Conservation (phyloP, 768 basidiomycete species). For the Leucocoprinus sp. region DNA sequence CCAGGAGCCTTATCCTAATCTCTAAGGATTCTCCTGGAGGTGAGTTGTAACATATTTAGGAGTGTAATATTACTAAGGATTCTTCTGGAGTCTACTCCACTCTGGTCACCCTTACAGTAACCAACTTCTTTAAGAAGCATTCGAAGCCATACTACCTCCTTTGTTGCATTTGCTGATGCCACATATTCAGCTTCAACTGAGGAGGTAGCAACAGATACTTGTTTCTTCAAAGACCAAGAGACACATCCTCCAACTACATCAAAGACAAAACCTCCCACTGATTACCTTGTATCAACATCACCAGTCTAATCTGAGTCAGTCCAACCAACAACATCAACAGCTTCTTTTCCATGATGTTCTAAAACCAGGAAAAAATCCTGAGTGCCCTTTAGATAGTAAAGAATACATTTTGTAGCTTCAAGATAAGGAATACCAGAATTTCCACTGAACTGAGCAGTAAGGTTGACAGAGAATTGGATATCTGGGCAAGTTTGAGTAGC, state of each 20-base stretch:
- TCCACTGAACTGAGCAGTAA: conserved; percentile 12
- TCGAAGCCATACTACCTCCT: no score
- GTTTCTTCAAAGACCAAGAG: not conserved
- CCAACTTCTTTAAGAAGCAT: no score
- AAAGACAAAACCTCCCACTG: conserved; percentile 26
- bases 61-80: no score
- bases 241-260: not conserved
- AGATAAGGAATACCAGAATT: conserved; percentile 12
- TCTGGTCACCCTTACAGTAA: no score
- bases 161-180: not conserved
- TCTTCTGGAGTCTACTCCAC: no score
- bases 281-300: conserved; percentile 16
- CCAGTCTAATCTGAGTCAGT: conserved; percentile 13
- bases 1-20: no score
- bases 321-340: conserved; percentile 6
- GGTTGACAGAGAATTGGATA: not conserved
- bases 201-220: not conserved
- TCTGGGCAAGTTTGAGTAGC: conserved; percentile 7
- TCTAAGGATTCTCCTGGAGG: no score
- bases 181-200: not conserved
- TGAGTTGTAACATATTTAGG: no score
- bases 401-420: conserved; percentile 11
- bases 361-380: conserved; percentile 1
- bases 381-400: conserved; percentile 16
- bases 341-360: not conserved